Conservation (phyloP, 1,284 basidiomycete genomes). For the Peniophora sp. region DNA sequence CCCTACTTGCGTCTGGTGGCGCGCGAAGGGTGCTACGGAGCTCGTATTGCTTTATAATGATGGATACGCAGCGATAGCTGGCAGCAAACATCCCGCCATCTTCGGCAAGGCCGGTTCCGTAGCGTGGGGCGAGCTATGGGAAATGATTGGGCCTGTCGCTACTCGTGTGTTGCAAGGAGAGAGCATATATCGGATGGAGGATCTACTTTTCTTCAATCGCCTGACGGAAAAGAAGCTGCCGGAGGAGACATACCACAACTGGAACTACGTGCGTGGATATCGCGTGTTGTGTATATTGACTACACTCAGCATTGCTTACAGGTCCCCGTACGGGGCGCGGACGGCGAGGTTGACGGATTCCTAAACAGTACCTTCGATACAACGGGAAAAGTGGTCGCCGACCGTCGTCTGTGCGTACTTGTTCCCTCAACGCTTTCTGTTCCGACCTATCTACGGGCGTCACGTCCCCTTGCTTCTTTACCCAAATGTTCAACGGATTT, state of each 20-base stretch:
- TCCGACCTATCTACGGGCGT: no score
- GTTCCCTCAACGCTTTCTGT: no score
- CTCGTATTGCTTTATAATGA: constrained; percentile 1
- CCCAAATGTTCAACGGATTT: no score
- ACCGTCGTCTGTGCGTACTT: neutral
- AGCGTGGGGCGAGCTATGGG: constrained; percentile 1
- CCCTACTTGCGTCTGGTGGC: neutral
- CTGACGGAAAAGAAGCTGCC: neutral
- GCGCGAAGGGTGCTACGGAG: neutral
- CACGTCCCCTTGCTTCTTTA: no score
- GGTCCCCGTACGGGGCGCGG: neutral
- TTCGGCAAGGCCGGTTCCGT: neutral
- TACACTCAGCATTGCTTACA: no score
- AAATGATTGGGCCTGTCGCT: neutral
- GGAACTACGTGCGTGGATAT: neutral
- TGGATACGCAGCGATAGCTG: neutral
- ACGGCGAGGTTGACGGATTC: neutral
- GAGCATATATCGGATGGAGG: neutral
- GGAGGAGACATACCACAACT: constrained; percentile 1
- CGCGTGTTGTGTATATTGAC: neutral
- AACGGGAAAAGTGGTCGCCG: neutral
- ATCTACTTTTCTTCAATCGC: neutral
- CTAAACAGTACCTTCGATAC: neutral
- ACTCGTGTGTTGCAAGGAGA: neutral
- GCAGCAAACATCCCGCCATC: neutral